A percentile compares a stretch with the other conserved stretches of the same genome.
phyloP scores from a whole-genome alignment of 352 stramenopile genomes.

The Globisporangium megalacanthum region DNA sequence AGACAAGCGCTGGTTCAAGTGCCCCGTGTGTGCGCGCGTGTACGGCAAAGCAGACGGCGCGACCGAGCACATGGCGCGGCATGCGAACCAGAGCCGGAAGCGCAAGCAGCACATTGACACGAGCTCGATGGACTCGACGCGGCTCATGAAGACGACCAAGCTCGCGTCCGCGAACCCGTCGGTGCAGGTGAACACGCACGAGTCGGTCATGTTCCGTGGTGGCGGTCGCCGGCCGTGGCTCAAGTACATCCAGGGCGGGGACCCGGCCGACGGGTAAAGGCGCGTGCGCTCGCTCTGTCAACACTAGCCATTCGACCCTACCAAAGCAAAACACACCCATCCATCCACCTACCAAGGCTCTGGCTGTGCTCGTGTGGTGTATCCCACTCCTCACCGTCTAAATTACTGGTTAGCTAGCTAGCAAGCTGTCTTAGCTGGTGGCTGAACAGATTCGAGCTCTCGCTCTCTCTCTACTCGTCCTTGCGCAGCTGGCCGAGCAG shows the following conservation, averaged over 20 bases:
- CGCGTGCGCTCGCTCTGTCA: too few species aligned
- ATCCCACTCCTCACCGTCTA: too few species aligned
- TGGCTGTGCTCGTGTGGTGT: too few species aligned
- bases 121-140: conserved; percentile 73
- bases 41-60: conserved; percentile 76
- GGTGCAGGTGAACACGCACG: conserved; percentile 85
- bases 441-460: too few species aligned
- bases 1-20: conserved; percentile 86
- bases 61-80: conserved; percentile 72
- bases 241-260: conserved; percentile 43
- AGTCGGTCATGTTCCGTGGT: conserved; percentile 81
- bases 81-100: conserved; percentile 85
- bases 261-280: too few species aligned
- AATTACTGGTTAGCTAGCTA: conserved; percentile 23
- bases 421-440: too few species aligned
- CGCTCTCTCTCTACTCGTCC: conserved; percentile 15
- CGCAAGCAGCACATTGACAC: conserved; percentile 84
- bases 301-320: too few species aligned
- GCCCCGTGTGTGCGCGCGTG: conserved; percentile 67
- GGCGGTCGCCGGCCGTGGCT: conserved; percentile 70
- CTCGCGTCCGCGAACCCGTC: conserved; percentile 82
- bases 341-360: too few species aligned
- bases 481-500: conserved; percentile 41
- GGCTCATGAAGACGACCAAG: conserved; percentile 69
- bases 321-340: too few species aligned